phyloP scores from a whole-genome alignment of 139 green algal genomes.

The Asterochloris erici region DNA sequence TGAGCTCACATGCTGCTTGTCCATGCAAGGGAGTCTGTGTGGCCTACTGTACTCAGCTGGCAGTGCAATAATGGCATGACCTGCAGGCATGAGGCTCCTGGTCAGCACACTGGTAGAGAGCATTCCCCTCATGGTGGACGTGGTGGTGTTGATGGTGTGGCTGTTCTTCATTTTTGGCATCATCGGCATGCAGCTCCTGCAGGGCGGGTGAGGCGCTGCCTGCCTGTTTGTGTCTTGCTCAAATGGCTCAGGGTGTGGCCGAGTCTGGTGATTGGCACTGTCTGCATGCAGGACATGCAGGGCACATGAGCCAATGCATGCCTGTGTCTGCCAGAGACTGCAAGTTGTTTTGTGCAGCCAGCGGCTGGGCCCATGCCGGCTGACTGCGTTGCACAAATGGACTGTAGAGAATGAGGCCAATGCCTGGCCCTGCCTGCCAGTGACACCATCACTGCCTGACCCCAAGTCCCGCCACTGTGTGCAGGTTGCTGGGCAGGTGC shows the following conservation, averaged over 20 bases:
- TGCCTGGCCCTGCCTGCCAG: not conserved
- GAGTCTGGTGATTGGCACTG: not conserved
- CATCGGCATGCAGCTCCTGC: constrained; percentile 65
- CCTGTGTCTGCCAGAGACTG: not conserved
- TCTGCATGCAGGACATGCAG: not conserved
- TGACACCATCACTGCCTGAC: not conserved
- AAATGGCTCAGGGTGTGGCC: not conserved
- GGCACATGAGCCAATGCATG: not conserved
- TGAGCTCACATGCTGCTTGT: no score
- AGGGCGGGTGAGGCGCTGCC: constrained; percentile 23
- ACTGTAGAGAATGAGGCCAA: not conserved
- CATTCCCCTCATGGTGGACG: constrained; percentile 70
- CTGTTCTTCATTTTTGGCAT: constrained; percentile 74
- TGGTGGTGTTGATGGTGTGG: constrained; percentile 66
- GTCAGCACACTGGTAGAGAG: constrained; percentile 63
- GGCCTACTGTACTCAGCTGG: no score
- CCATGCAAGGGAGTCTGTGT: no score
- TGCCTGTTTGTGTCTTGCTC: not conserved
- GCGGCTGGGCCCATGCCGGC: not conserved
- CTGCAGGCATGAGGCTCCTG: constrained; percentile 42
- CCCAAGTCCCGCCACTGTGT: not conserved
- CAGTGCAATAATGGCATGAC: constrained; percentile 17
- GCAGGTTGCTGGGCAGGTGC: constrained; percentile 9
- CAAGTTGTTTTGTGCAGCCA: not conserved
- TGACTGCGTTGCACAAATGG: not conserved